These are phyloP conservation scores for Ustilago loliicola DNA, from an alignment of 1,284 basidiomycete genomes.

Conservation along the genomic window DNA sequence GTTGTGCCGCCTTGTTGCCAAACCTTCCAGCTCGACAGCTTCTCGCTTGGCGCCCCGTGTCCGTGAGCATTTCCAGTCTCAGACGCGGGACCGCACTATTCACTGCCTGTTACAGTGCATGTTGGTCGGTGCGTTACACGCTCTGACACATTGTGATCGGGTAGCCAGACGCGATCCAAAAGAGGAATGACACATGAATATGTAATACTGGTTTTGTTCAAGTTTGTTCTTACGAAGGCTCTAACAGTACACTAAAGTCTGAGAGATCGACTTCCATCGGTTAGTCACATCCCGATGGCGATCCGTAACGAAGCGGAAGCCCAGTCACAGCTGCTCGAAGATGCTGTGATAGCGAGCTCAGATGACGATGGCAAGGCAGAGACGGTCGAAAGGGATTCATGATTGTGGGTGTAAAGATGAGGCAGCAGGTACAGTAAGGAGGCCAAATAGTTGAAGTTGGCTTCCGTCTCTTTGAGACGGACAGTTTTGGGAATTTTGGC, in stretches of 20 bases:
- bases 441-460: no score
- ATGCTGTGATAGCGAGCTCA: slow-evolving; percentile 15
- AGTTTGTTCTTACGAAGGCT: neutral
- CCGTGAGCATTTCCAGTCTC: slow-evolving; percentile 11
- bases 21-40: slow-evolving; percentile 50
- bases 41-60: slow-evolving; percentile 1
- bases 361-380: slow-evolving; percentile 9
- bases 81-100: slow-evolving; percentile 21
- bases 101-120: neutral
- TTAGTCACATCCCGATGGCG: neutral
- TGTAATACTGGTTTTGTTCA: slow-evolving; percentile 10
- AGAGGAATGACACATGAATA: slow-evolving; percentile 16
- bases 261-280: neutral
- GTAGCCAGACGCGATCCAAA: neutral
- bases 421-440: neutral
- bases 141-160: slow-evolving; percentile 32
- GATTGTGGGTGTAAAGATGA: neutral
- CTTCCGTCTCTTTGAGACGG: no score
- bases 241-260: slow-evolving; percentile 7
- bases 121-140: slow-evolving; percentile 48
- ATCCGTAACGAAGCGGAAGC: neutral
- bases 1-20: neutral
- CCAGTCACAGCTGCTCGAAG: neutral
- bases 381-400: no score
- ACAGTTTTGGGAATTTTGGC: no score